phyloP scores from a whole-genome alignment of 495 filamentous ascomycete genomes.

The Hapsidospora chrysogenum region DNA sequence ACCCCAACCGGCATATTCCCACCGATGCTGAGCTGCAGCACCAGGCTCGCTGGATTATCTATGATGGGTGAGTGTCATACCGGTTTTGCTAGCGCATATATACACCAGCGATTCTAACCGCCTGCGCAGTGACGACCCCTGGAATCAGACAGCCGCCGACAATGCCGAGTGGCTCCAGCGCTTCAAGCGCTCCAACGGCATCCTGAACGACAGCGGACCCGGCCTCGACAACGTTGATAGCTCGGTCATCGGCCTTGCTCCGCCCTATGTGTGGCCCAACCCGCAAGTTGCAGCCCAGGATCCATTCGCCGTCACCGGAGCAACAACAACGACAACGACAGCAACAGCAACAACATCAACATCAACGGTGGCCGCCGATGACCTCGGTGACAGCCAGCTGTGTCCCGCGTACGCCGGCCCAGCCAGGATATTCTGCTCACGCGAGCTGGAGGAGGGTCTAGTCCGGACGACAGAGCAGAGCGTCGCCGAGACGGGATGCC shows the following conservation, averaged over 20 bases:
- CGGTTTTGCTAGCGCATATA: too few relatives aligned
- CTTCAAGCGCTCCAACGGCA: slow-evolving; percentile 47
- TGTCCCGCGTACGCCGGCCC: slow-evolving; percentile 20
- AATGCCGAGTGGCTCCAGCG: slow-evolving; percentile 54
- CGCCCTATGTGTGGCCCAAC: too few relatives aligned
- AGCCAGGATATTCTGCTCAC: slow-evolving; percentile 31
- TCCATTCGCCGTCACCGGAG: too few relatives aligned
- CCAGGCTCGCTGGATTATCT: slow-evolving; percentile 39
- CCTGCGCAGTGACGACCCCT: slow-evolving; percentile 38
- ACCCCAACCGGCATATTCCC: slow-evolving; percentile 33
- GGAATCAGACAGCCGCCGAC: slow-evolving; percentile 62
- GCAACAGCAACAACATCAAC: too few relatives aligned
- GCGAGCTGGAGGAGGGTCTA: slow-evolving; percentile 31
- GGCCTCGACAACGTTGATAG: too few relatives aligned
- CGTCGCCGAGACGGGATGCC: slow-evolving; percentile 8
- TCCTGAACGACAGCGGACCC: slow-evolving; percentile 27
- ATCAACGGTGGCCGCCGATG: too few relatives aligned
- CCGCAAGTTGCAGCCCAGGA: too few relatives aligned
- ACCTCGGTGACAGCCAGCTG: too few relatives aligned
- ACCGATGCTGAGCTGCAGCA: slow-evolving; percentile 35
- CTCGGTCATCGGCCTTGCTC: too few relatives aligned
- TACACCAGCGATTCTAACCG: not conserved
- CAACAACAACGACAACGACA: too few relatives aligned
- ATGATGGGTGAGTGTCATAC: slow-evolving; percentile 37
- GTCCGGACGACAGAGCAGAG: slow-evolving; percentile 19